phyloP scores from a whole-genome alignment of 2,329 filamentous ascomycete genomes.

The Talaromyces albobiverticillius region DNA sequence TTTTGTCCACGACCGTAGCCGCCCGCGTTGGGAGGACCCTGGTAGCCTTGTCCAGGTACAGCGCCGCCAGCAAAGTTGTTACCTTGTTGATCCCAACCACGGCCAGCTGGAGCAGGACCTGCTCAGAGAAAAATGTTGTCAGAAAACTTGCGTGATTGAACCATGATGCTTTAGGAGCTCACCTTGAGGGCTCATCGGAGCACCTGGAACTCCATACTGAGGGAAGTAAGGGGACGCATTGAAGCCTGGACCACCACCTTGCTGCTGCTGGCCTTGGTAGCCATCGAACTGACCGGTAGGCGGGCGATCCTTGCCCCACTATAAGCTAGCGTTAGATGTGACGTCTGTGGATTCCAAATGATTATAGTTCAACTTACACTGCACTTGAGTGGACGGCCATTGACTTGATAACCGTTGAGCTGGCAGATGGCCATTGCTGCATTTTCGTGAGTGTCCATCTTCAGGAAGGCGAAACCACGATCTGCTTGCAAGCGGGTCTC shows the following conservation, averaged over 20 bases:
- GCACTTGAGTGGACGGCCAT: conserved; percentile 94
- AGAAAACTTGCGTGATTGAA: conserved; percentile 38
- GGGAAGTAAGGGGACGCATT: conserved; percentile 82
- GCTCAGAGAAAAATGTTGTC: conserved; percentile 22
- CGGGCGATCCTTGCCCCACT: conserved; percentile 99
- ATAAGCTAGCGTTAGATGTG: conserved; percentile 29
- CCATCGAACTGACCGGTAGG: conserved; percentile 80
- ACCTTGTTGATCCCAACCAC: conserved; percentile 57
- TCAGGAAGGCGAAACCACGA: conserved; percentile 96
- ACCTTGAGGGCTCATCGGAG: conserved; percentile 62
- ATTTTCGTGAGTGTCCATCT: conserved; percentile 98
- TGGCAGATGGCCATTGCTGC: conserved; percentile 98
- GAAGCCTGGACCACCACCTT: conserved; percentile 65
- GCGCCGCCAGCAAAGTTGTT: conserved; percentile 35
- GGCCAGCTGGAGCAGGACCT: conserved; percentile 60
- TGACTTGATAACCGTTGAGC: conserved; percentile 95
- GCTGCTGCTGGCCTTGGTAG: conserved; percentile 78
- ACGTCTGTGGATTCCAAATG: conserved; percentile 17
- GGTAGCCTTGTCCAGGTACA: conserved; percentile 53
- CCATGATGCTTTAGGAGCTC: not conserved
- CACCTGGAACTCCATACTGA: conserved; percentile 76
- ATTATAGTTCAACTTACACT: conserved; percentile 68
- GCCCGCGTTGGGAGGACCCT: conserved; percentile 70
- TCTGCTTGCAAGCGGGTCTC: conserved; percentile 98
- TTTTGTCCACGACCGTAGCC: conserved; percentile 76